These are phyloP conservation scores for Grammothele lineata DNA, from an alignment of 768 basidiomycete genomes.

Conservation along the genomic window DNA sequence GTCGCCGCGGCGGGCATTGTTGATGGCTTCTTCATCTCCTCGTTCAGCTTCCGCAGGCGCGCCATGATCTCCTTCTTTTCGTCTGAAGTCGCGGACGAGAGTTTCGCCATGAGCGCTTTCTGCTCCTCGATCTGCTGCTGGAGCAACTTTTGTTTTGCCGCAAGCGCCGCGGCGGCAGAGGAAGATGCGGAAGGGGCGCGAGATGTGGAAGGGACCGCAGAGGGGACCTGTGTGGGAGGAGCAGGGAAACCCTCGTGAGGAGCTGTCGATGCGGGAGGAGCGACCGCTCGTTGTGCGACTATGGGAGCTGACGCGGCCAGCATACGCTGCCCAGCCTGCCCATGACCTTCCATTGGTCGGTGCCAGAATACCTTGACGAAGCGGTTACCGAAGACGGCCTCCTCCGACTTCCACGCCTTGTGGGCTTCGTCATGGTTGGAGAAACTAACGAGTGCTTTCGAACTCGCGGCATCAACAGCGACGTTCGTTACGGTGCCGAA, in stretches of 20 bases:
- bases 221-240: not conserved
- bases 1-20: slow-evolving; percentile 21
- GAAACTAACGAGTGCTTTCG: slow-evolving; percentile 88
- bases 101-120: slow-evolving; percentile 73
- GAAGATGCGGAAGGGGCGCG: slow-evolving; percentile 28
- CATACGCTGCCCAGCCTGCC: slow-evolving; percentile 69
- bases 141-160: slow-evolving; percentile 69
- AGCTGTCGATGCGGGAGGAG: slow-evolving; percentile 14
- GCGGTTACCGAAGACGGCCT: slow-evolving; percentile 91
- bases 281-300: slow-evolving; percentile 59
- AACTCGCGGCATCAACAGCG: slow-evolving; percentile 68
- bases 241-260: slow-evolving; percentile 3
- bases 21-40: slow-evolving; percentile 67
- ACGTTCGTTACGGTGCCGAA: slow-evolving; percentile 93
- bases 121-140: slow-evolving; percentile 87
- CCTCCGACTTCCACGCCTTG: slow-evolving; percentile 88
- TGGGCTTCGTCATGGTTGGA: slow-evolving; percentile 78
- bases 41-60: slow-evolving; percentile 67
- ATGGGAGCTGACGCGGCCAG: slow-evolving; percentile 78
- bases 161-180: slow-evolving; percentile 46
- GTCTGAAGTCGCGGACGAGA: slow-evolving; percentile 57
- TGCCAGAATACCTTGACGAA: slow-evolving; percentile 98
- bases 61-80: slow-evolving; percentile 81
- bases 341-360: slow-evolving; percentile 88
- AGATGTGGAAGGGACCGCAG: slow-evolving; percentile 18